Conservation (phyloP, 495 filamentous ascomycete species). For the Podospora fimiseda region DNA sequence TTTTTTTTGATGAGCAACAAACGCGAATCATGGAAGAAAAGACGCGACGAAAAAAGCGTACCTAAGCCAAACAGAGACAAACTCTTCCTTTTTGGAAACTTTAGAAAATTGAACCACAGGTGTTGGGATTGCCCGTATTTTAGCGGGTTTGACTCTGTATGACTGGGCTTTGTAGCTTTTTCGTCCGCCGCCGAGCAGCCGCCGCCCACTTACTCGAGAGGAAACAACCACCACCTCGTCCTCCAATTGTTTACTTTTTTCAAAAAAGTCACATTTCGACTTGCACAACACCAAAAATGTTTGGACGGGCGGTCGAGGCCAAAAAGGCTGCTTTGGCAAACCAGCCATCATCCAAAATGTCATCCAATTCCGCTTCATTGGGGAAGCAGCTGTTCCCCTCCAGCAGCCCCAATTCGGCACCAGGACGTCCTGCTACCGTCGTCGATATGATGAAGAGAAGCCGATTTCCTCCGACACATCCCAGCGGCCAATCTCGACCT, state of each 20-base stretch:
- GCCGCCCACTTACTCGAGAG: constrained; percentile 14
- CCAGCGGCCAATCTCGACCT: neutral
- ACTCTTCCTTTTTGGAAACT: too few relatives aligned
- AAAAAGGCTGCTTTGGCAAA: constrained; percentile 14
- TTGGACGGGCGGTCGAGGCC: constrained; percentile 16
- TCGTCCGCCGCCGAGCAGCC: constrained; percentile 20
- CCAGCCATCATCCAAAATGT: constrained; percentile 2
- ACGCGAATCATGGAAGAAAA: neutral
- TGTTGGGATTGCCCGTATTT: constrained; percentile 1
- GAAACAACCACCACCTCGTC: constrained; percentile 1
- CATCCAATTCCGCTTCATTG: constrained; percentile 23
- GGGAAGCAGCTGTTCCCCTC: constrained; percentile 44
- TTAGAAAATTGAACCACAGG: too few relatives aligned
- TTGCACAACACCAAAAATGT: constrained; percentile 12
- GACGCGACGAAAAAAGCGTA: neutral
- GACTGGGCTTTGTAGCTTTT: constrained; percentile 22
- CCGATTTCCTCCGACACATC: neutral
- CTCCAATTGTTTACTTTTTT: constrained; percentile 1
- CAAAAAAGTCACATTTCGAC: constrained; percentile 1
- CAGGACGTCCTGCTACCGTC: constrained; percentile 23
- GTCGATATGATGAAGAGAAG: constrained; percentile 20
- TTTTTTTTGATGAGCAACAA: neutral
- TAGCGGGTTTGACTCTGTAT: constrained; percentile 19
- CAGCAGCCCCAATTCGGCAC: constrained; percentile 33
- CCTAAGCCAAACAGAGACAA: neutral